Evolutionary conservation across 139 green algal species (phyloP), one percentile per base, ranked within the genome.

Genomic region (Pedinophyceae sp.): DNA sequence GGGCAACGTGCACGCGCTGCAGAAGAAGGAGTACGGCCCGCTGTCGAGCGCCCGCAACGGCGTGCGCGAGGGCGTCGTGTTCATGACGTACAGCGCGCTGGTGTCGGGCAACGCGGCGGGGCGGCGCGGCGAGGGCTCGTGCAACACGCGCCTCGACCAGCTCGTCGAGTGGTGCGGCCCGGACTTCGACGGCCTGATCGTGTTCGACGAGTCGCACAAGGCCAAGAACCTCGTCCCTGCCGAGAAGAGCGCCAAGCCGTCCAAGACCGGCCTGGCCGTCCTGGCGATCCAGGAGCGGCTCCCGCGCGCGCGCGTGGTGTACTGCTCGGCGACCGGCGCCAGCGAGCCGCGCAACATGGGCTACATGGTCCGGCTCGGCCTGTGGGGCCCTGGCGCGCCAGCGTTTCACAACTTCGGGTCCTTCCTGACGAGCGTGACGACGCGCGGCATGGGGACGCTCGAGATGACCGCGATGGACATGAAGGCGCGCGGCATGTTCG

Each of bases 401-500:
- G 20, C 54, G 25, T 51, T 59, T 26, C 15, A 24, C 20, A 26
- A 26, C 54, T 59, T 59, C 43, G 26, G 4, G 13, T 24, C 20
- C n/a, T 59, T 59, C 26, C 34, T 50, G 22, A 30, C 3, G 7
- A 19, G 10, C 10, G 10, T 59, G 30, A 20, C n/a, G 26, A 27
- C 16, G 17, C 24, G 30, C 7, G 54, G 54, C n/a, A 39, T 59
- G 24, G 54, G 26, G 4, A 25, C 43, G 5, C 54, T 59, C 25
- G 54, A 59, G 54, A 10, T 59, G 30, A 5, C 50, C 17, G 41
- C 54, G 16, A 48, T 75, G 62, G 62, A 71, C 48, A 65, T 75
- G 58, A 76, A 76, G 63, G 60, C 68, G 1, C 48, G 55, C 2
- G 67, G 67, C 50, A 69, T 70, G 54, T 70, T 62, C 41, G 52